Evolutionary conservation across 2,329 filamentous ascomycete genomes (phyloP).

Genomic region (Exophiala bonariae): DNA sequence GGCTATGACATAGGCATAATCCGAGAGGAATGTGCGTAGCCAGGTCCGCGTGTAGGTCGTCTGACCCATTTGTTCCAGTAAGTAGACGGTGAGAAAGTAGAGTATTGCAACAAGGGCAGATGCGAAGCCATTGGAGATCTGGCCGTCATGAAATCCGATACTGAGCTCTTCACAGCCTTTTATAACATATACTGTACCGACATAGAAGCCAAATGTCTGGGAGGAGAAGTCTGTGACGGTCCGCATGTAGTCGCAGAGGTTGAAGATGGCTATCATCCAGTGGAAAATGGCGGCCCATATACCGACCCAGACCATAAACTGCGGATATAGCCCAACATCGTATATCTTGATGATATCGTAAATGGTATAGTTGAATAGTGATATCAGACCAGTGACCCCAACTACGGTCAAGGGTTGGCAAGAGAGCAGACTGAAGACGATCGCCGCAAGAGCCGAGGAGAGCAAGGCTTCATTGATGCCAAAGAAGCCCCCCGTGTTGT

Average conservation of each 20-base stretch:
- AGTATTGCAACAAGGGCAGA: slow-evolving; percentile 52
- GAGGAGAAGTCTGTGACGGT: slow-evolving; percentile 60
- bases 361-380: slow-evolving; percentile 60
- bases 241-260: slow-evolving; percentile 58
- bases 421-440: slow-evolving; percentile 54
- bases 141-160: slow-evolving; percentile 47
- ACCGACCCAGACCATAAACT: slow-evolving; percentile 57
- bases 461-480: slow-evolving; percentile 59
- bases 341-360: slow-evolving; percentile 56
- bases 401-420: slow-evolving; percentile 59
- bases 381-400: slow-evolving; percentile 57
- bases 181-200: slow-evolving; percentile 58
- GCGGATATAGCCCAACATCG: slow-evolving; percentile 51
- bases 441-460: slow-evolving; percentile 55
- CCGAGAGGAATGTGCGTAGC: slow-evolving; percentile 10
- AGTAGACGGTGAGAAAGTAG: slow-evolving; percentile 53
- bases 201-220: slow-evolving; percentile 56
- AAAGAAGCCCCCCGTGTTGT: slow-evolving; percentile 55
- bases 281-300: slow-evolving; percentile 61
- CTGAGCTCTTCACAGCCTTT: slow-evolving; percentile 59
- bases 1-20: slow-evolving; percentile 37
- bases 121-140: slow-evolving; percentile 47
- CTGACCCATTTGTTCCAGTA: slow-evolving; percentile 49
- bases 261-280: slow-evolving; percentile 55
- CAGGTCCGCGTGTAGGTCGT: slow-evolving; percentile 3